These are phyloP conservation scores for Pontederia paniculata DNA, from an alignment of 176 grass and related monocot genomes.

Conservation along the genomic window DNA sequence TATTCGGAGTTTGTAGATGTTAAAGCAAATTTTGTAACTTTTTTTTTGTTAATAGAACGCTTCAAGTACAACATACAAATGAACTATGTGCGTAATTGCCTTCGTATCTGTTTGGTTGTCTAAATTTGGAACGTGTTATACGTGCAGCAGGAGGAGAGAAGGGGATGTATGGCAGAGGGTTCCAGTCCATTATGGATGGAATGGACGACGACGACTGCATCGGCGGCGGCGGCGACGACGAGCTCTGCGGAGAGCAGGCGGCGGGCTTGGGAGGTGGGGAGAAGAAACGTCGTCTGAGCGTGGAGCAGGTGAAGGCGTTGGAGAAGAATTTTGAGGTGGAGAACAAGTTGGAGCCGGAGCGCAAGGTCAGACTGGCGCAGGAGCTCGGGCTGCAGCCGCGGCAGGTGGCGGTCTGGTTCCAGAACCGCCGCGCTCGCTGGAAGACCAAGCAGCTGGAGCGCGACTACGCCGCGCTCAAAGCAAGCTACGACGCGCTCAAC, in stretches of 20 bases:
- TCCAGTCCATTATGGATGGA: constrained; percentile 14
- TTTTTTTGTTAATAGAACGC: too few species aligned
- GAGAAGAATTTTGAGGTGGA: constrained; percentile 93
- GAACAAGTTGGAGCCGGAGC: constrained; percentile 93
- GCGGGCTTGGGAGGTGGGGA: constrained; percentile 32
- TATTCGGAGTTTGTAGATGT: too few species aligned
- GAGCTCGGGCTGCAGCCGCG: constrained; percentile 80
- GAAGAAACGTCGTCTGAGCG: constrained; percentile 83
- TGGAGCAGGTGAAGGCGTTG: constrained; percentile 68
- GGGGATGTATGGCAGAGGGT: constrained; percentile 10
- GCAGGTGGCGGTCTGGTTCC: constrained; percentile 94
- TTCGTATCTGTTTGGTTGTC: too few species aligned
- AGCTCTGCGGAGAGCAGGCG: background rate
- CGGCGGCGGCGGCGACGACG: background rate
- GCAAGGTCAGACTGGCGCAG: constrained; percentile 58
- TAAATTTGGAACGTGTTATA: background rate
- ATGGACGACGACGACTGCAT: constrained; percentile 18
- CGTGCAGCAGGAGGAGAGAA: constrained; percentile 17
- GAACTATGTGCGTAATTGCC: too few species aligned
- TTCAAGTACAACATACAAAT: too few species aligned
- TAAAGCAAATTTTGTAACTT: too few species aligned
- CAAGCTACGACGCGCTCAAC: constrained; percentile 51
- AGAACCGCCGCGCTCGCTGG: constrained; percentile 91
- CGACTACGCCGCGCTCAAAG: constrained; percentile 52
- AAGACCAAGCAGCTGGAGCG: constrained; percentile 91